Evolutionary conservation across 148 eudicot genomes (phyloP), one percentile per base, ranked within the genome.

Genomic region (Heliamphora exappendiculata): DNA sequence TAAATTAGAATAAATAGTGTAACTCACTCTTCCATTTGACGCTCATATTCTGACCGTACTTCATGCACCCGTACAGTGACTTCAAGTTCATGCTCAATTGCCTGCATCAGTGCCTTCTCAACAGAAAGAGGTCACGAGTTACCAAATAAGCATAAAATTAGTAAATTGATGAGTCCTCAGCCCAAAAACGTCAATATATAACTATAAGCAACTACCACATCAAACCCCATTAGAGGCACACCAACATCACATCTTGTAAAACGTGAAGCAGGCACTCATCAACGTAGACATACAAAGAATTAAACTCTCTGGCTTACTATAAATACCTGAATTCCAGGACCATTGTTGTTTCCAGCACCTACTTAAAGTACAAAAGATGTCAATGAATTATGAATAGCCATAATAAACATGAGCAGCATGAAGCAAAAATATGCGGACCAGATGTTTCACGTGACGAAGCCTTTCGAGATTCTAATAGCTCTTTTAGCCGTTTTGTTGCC

Each of bases 31-130:
- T 93, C 88, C 89, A 88, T 88, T 84, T 96, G 99, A 24, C 98
- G 98, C 76, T 93, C 99, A 78, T 91, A 93, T 81, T 93, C 91
- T 0, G 90, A 88, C 33, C 99, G 97, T 54, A 96, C 99, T 86
- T 96, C 99, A 79, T 96, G 98, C 31, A 93, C 99, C 51, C 94
- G 84, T 24, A 84, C 91, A 20, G 87, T 91, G 64, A 96, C 93
- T 87, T 96, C 99, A 78, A 93, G 88, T 59, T 96, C 99, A 82
- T 91, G 97, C 79, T 96, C 99, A 74, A 96, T 88, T 42, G 93
- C 85, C 75, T 91, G 93, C 97, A 93, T 88, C 64, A 96, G 73
- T 76, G 97, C 93, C 98, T 90, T 73, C 47, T 65, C 45, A 50
- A 76, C 36, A 82, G 64, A 79, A 59, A 12, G 51, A 79, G 29